These are phyloP conservation scores for Cyclotella distinguenda DNA, from an alignment of 108 stramenopile species.

Conservation along the genomic window DNA sequence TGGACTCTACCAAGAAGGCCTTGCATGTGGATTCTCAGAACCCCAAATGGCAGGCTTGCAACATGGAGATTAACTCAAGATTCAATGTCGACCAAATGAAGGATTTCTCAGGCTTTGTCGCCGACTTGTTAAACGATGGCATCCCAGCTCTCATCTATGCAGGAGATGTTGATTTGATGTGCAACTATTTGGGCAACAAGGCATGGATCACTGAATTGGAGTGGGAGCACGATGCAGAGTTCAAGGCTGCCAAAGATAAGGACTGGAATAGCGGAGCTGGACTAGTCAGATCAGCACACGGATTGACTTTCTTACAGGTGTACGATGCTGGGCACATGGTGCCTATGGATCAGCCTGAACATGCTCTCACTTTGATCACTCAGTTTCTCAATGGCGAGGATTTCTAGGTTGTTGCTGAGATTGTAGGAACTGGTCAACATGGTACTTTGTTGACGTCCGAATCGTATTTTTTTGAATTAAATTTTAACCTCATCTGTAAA, in stretches of 20 bases:
- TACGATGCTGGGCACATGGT: slow-evolving; percentile 91
- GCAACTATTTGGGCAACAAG: slow-evolving; percentile 95
- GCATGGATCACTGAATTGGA: slow-evolving; percentile 91
- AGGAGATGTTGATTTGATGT: slow-evolving; percentile 97
- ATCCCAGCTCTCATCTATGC: slow-evolving; percentile 93
- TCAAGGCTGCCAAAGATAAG: slow-evolving; percentile 73
- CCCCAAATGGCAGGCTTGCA: slow-evolving; percentile 75
- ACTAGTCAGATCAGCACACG: slow-evolving; percentile 64
- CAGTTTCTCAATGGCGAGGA: slow-evolving; percentile 58
- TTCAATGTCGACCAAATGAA: slow-evolving; percentile 94
- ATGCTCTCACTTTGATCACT: slow-evolving; percentile 83
- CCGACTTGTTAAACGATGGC: slow-evolving; percentile 83
- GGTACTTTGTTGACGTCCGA: too few species aligned
- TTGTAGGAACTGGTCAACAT: too few species aligned
- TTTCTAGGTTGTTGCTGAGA: too few species aligned
- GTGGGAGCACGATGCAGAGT: slow-evolving; percentile 84
- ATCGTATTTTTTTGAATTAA: too few species aligned
- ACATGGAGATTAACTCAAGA: slow-evolving; percentile 83
- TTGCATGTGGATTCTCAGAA: slow-evolving; percentile 68
- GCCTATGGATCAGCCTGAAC: slow-evolving; percentile 87
- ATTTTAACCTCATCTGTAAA: too few species aligned
- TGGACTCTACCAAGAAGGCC: slow-evolving; percentile 73
- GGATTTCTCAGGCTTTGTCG: slow-evolving; percentile 74
- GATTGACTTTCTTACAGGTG: slow-evolving; percentile 84
- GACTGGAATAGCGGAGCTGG: slow-evolving; percentile 79